Evolutionary conservation across 768 basidiomycete genomes (phyloP).

Genomic region (Fomitopsis serialis): DNA sequence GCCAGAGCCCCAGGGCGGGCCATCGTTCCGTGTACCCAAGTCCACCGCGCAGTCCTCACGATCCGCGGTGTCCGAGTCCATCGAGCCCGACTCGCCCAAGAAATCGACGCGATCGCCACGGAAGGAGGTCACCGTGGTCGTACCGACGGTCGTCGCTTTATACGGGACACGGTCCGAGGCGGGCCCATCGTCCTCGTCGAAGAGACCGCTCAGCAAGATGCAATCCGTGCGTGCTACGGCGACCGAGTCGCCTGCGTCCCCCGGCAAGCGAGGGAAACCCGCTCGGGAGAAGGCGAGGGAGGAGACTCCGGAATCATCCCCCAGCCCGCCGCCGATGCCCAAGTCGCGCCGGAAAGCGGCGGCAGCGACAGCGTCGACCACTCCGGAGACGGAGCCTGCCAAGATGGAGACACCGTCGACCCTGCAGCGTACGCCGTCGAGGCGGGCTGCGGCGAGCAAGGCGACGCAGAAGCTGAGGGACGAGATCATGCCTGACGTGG

Average conservation of each 20-base stretch:
- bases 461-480: slow-evolving; percentile 41
- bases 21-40: background rate
- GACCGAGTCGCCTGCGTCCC: slow-evolving; percentile 19
- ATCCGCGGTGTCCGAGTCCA: background rate
- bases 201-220: slow-evolving; percentile 10
- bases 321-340: background rate
- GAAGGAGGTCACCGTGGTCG: slow-evolving; percentile 7
- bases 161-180: slow-evolving; percentile 7
- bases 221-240: slow-evolving; percentile 18
- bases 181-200: slow-evolving; percentile 1
- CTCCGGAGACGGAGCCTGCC: slow-evolving; percentile 17
- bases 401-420: slow-evolving; percentile 6
- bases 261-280: slow-evolving; percentile 9
- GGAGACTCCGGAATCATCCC: background rate
- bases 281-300: slow-evolving; percentile 4
- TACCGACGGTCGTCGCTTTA: slow-evolving; percentile 11
- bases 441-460: slow-evolving; percentile 49
- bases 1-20: background rate
- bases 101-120: background rate
- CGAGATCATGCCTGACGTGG: slow-evolving; percentile 72
- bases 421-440: slow-evolving; percentile 16
- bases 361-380: background rate
- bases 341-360: background rate
- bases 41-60: background rate
- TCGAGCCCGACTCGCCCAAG: background rate